phyloP scores from a whole-genome alignment of 805 yeast species.

The Metschnikowia sp. region DNA sequence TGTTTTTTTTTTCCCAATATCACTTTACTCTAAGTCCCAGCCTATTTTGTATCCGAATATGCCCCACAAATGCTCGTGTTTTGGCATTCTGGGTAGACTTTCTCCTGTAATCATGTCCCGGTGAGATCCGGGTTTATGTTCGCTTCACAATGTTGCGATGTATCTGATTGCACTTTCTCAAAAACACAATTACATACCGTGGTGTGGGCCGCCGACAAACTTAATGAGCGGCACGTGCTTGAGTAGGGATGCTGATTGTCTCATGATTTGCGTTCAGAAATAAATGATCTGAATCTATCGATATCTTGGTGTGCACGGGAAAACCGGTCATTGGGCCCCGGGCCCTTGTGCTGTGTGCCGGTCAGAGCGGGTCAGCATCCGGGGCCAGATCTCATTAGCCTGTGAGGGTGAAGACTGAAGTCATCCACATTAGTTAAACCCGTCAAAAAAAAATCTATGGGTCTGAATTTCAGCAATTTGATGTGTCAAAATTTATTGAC shows the following conservation, averaged over 20 bases:
- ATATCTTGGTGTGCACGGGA: neutral
- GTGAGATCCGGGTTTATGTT: neutral
- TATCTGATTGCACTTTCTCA: neutral
- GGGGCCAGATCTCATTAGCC: neutral
- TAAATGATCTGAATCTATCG: neutral
- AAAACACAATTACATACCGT: slow-evolving; percentile 11
- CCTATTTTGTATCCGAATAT: no score
- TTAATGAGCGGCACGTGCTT: slow-evolving; percentile 70
- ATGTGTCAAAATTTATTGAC: no score
- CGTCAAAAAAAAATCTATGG: no score
- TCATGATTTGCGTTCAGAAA: slow-evolving; percentile 24
- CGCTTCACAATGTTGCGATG: neutral
- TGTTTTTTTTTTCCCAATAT: no score
- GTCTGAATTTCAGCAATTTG: no score
- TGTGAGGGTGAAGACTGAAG: no score
- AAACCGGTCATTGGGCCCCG: slow-evolving; percentile 8
- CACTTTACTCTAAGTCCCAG: no score
- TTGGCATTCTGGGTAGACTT: no score
- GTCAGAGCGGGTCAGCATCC: neutral
- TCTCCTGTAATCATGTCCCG: neutral
- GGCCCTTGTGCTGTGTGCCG: slow-evolving; percentile 8
- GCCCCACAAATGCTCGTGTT: no score
- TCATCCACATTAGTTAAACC: no score
- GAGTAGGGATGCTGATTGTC: slow-evolving; percentile 28
- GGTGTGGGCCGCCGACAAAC: slow-evolving; percentile 81